phyloP scores from a whole-genome alignment of 768 basidiomycete genomes.

The Tulasnella sp. region DNA sequence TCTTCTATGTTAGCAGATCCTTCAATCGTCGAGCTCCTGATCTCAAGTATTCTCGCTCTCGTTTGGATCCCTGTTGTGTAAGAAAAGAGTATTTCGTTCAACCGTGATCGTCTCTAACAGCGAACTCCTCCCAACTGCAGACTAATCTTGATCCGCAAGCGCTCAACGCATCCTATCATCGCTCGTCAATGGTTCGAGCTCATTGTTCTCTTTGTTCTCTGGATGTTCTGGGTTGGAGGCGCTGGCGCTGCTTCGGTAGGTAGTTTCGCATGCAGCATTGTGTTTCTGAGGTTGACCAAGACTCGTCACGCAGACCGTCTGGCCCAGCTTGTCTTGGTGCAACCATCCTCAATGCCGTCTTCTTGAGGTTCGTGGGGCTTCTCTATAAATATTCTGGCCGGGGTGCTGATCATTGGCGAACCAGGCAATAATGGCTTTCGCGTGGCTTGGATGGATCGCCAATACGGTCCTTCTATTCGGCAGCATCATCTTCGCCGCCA shows the following conservation, averaged over 20 bases:
- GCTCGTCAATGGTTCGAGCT: constrained; percentile 18
- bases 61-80: constrained; percentile 20
- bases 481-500: constrained; percentile 15
- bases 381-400: not conserved
- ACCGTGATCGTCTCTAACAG: not conserved
- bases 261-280: not conserved
- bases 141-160: constrained; percentile 12
- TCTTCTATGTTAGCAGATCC: not conserved
- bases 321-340: constrained; percentile 8
- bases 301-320: not conserved
- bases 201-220: constrained; percentile 11
- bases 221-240: constrained; percentile 23
- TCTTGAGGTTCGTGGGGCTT: not conserved
- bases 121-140: not conserved
- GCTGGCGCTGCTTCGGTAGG: constrained; percentile 20
- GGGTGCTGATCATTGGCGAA: not conserved
- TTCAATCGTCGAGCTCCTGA: constrained; percentile 19
- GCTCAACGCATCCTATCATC: not conserved
- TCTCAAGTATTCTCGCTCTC: constrained; percentile 13
- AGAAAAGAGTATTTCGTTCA: not conserved
- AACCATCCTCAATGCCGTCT: constrained; percentile 4
- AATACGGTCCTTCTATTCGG: constrained; percentile 2
- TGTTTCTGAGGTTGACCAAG: not conserved
- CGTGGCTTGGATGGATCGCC: constrained; percentile 22
- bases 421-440: constrained; percentile 21